Conservation (phyloP, 768 basidiomycete genomes). For the Pisolithus albus region DNA sequence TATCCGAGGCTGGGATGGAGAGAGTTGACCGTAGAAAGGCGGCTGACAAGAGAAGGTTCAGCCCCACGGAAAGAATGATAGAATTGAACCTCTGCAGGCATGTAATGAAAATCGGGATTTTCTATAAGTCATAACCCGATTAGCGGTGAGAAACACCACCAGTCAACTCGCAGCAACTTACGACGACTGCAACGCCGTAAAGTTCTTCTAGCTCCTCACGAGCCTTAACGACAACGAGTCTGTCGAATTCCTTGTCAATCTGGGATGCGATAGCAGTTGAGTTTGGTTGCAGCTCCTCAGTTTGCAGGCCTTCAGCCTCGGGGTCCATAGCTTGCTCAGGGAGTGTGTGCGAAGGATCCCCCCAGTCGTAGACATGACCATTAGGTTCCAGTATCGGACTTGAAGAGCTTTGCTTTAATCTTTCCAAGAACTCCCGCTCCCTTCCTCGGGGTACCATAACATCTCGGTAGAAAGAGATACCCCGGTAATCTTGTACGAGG, state of each 20-base stretch:
- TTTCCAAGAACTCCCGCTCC: conserved; percentile 33
- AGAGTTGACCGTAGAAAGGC: conserved; percentile 55
- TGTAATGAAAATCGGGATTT: conserved; percentile 72
- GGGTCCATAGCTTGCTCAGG: conserved; percentile 9
- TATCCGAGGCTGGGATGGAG: conserved; percentile 23
- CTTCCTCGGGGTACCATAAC: conserved; percentile 48
- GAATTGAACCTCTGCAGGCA: conserved; percentile 73
- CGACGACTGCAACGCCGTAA: conserved; percentile 74
- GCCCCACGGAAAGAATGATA: conserved; percentile 62
- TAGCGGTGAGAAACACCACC: background rate
- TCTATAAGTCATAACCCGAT: conserved; percentile 29
- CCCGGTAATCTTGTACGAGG: conserved; percentile 65
- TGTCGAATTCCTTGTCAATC: conserved; percentile 61
- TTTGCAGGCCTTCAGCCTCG: conserved; percentile 15
- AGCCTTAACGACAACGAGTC: conserved; percentile 53
- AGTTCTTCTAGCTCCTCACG: conserved; percentile 74
- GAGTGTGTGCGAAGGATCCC: conserved; percentile 4
- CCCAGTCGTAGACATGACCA: conserved; percentile 8
- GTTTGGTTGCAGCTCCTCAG: background rate
- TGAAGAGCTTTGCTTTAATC: conserved; percentile 12
- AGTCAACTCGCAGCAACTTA: conserved; percentile 32
- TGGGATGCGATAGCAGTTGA: conserved; percentile 26
- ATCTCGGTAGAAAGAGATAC: conserved; percentile 59
- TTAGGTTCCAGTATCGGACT: conserved; percentile 5
- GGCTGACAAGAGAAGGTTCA: conserved; percentile 45